These are phyloP conservation scores for Talaromyces nanjingensis DNA, from an alignment of 495 filamentous ascomycete genomes.

Conservation along the genomic window DNA sequence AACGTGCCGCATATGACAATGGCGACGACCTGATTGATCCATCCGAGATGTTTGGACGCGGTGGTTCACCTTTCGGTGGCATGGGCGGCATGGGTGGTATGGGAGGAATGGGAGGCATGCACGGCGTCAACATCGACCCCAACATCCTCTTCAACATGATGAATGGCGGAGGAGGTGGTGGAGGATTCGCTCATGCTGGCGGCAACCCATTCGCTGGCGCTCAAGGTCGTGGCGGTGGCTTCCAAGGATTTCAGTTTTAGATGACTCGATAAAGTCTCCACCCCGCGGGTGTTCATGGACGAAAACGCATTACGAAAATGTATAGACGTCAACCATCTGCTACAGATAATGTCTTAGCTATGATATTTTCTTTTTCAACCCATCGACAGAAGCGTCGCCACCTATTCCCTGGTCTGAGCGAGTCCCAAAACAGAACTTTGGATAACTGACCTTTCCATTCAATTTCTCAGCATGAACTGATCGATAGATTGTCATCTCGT, in stretches of 20 bases:
- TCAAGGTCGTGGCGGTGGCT: slow-evolving; percentile 27
- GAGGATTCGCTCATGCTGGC: slow-evolving; percentile 37
- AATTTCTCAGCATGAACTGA: neutral
- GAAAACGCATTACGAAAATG: neutral
- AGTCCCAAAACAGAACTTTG: neutral
- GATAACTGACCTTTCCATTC: neutral
- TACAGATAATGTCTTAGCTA: neutral
- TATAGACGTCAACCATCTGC: neutral
- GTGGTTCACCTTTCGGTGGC: slow-evolving; percentile 50
- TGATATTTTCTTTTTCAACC: neutral
- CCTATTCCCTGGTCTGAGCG: neutral
- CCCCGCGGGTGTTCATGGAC: neutral
- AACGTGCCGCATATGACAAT: slow-evolving; percentile 84
- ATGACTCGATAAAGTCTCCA: neutral
- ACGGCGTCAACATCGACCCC: slow-evolving; percentile 46
- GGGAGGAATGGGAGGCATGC: slow-evolving; percentile 40
- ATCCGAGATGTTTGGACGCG: slow-evolving; percentile 72
- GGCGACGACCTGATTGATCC: slow-evolving; percentile 89
- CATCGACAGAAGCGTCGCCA: neutral
- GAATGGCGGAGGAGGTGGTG: slow-evolving; percentile 33
- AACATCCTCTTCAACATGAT: slow-evolving; percentile 53
- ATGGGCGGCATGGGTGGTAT: slow-evolving; percentile 55
- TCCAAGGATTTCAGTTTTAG: slow-evolving; percentile 39
- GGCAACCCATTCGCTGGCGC: slow-evolving; percentile 36
- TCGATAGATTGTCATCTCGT: neutral